Percentiles rank a stretch among this genome's conserved stretches.
These are phyloP conservation scores for Linderniella brevidens DNA, from an alignment of 257 asterid genomes.

Conservation along the genomic window DNA sequence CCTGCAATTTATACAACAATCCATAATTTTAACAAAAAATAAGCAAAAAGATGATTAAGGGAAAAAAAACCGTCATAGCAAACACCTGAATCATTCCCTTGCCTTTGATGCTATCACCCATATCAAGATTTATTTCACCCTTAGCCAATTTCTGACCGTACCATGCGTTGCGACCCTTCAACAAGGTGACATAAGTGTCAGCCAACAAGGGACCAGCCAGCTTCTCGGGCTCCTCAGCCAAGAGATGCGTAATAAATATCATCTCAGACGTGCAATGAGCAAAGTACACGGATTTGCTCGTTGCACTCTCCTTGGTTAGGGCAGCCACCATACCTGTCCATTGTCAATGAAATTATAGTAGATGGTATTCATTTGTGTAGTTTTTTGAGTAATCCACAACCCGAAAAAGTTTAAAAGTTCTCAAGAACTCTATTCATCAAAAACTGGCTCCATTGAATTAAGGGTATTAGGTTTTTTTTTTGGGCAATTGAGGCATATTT, in stretches of 20 bases:
- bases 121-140: constrained; percentile 72
- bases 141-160: constrained; percentile 87
- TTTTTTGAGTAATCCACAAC: no score
- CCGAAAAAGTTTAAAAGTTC: no score
- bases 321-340: constrained; percentile 86
- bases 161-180: constrained; percentile 97
- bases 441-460: no score
- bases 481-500: background rate
- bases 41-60: background rate
- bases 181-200: constrained; percentile 77
- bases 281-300: constrained; percentile 94
- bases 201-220: constrained; percentile 94
- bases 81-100: constrained; percentile 95
- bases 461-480: background rate
- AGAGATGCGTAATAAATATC: constrained; percentile 92
- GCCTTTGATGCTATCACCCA: constrained; percentile 96
- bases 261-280: constrained; percentile 96
- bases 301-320: constrained; percentile 95
- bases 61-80: background rate
- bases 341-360: constrained; percentile 1
- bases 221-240: constrained; percentile 90
- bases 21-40: background rate
- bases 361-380: no score
- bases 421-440: no score
- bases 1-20: constrained; percentile 23